Conservation (phyloP, 352 stramenopile species). For the Phytophthora vignae region DNA sequence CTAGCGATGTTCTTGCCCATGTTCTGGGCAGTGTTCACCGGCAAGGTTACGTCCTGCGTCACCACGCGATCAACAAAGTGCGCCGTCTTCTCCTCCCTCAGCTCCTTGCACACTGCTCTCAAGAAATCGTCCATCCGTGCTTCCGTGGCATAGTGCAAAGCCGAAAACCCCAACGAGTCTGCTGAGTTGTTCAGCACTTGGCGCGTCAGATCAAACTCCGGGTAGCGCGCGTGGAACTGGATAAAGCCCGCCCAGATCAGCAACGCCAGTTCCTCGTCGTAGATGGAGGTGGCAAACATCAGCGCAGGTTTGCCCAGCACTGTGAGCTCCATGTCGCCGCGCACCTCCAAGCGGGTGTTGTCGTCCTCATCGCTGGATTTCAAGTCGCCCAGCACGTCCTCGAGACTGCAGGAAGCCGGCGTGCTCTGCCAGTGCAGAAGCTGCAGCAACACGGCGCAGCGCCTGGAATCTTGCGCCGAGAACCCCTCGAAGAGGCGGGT, state of each 20-base stretch:
- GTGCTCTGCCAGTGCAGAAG: conserved; percentile 60
- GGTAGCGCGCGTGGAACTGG: conserved; percentile 49
- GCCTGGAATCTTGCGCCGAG: conserved; percentile 15
- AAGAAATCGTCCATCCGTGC: conserved; percentile 72
- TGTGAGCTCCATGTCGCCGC: conserved; percentile 50
- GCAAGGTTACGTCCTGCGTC: conserved; percentile 76
- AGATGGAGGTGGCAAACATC: conserved; percentile 84
- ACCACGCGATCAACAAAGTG: conserved; percentile 35
- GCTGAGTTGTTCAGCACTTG: conserved; percentile 76
- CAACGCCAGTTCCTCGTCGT: conserved; percentile 81
- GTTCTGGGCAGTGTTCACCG: conserved; percentile 63
- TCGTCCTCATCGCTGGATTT: conserved; percentile 25
- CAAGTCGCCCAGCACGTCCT: conserved; percentile 47
- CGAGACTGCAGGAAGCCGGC: conserved; percentile 29
- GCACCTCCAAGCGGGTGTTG: conserved; percentile 12
- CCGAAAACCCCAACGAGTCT: conserved; percentile 74
- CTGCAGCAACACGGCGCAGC: conserved; percentile 45
- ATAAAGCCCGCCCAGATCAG: conserved; percentile 69
- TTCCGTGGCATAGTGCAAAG: conserved; percentile 81
- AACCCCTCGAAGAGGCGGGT: conserved; percentile 55
- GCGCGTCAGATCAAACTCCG: conserved; percentile 54
- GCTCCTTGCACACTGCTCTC: conserved; percentile 34
- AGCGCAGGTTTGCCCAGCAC: conserved; percentile 84
- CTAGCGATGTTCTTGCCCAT: conserved; percentile 77
- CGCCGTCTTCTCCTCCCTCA: conserved; percentile 27